These are phyloP conservation scores for Apiospora rasikravindrae DNA, from an alignment of 2,329 filamentous ascomycete genomes.

Conservation along the genomic window DNA sequence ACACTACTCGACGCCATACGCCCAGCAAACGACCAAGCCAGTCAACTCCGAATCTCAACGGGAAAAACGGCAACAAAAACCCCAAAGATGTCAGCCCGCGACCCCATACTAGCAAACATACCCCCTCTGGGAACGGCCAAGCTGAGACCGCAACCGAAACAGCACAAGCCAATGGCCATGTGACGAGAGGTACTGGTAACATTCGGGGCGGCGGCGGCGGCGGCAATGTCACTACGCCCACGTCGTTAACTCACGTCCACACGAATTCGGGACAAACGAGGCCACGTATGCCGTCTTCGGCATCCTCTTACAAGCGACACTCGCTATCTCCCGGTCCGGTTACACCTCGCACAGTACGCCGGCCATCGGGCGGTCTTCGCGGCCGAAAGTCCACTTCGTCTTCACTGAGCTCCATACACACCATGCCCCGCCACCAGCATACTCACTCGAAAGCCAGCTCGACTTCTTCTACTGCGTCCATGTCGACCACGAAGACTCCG, in stretches of 20 bases:
- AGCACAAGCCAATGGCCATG: conserved; percentile 57
- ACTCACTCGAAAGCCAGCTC: conserved; percentile 94
- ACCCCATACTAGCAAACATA: conserved; percentile 65
- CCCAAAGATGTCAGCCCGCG: conserved; percentile 61
- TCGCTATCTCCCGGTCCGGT: conserved; percentile 86
- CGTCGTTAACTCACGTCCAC: conserved; percentile 34
- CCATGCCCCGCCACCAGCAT: conserved; percentile 81
- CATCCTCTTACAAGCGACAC: conserved; percentile 69
- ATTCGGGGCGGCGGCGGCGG: conserved; percentile 28
- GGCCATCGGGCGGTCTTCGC: conserved; percentile 80
- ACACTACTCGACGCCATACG: conserved; percentile 59
- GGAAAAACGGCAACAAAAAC: conserved; percentile 52
- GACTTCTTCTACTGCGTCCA: conserved; percentile 80
- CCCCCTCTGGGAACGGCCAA: conserved; percentile 45
- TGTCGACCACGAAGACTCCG: conserved; percentile 71
- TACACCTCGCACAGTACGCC: conserved; percentile 85
- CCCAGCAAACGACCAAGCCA: conserved; percentile 57
- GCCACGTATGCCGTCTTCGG: conserved; percentile 44
- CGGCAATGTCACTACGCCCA: conserved; percentile 33
- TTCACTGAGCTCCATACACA: conserved; percentile 90
- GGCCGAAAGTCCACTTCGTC: conserved; percentile 96
- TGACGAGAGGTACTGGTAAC: conserved; percentile 35
- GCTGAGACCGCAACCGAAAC: conserved; percentile 54
- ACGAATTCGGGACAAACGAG: conserved; percentile 28
- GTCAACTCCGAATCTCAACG: conserved; percentile 64